These are phyloP conservation scores for Piloderma croceum DNA, from an alignment of 768 basidiomycete species.

Conservation along the genomic window DNA sequence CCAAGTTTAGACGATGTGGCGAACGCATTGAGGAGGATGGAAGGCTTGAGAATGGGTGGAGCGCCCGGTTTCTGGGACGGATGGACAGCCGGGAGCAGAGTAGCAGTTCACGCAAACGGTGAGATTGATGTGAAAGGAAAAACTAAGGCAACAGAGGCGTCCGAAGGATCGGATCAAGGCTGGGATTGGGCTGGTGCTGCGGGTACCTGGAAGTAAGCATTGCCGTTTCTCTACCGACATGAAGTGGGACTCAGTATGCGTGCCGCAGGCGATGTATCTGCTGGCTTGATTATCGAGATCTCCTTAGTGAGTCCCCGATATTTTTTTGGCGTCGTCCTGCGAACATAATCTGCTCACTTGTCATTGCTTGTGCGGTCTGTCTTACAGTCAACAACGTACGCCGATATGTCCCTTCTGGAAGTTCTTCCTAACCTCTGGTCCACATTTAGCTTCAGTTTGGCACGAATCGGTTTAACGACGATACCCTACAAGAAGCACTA, in stretches of 20 bases:
- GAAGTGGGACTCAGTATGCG: background rate
- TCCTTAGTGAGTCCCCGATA: slow-evolving; percentile 49
- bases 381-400: slow-evolving; percentile 36
- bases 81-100: slow-evolving; percentile 10
- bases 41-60: slow-evolving; percentile 37
- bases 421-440: too few relatives aligned
- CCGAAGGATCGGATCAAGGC: slow-evolving; percentile 29
- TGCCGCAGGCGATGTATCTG: slow-evolving; percentile 45
- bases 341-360: background rate
- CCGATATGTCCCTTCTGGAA: too few relatives aligned
- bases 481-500: slow-evolving; percentile 39
- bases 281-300: slow-evolving; percentile 54
- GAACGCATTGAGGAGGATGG: slow-evolving; percentile 24
- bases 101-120: background rate
- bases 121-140: background rate
- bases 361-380: background rate
- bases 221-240: background rate
- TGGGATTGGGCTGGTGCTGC: slow-evolving; percentile 59
- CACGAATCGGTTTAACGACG: slow-evolving; percentile 24
- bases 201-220: slow-evolving; percentile 48
- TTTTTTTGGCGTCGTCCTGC: slow-evolving; percentile 6
- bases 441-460: background rate
- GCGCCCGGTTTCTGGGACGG: slow-evolving; percentile 36
- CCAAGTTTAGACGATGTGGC: slow-evolving; percentile 19
- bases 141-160: slow-evolving; percentile 6